Conservation (phyloP, 1,284 basidiomycete genomes). For the Puccinia sorghi region DNA sequence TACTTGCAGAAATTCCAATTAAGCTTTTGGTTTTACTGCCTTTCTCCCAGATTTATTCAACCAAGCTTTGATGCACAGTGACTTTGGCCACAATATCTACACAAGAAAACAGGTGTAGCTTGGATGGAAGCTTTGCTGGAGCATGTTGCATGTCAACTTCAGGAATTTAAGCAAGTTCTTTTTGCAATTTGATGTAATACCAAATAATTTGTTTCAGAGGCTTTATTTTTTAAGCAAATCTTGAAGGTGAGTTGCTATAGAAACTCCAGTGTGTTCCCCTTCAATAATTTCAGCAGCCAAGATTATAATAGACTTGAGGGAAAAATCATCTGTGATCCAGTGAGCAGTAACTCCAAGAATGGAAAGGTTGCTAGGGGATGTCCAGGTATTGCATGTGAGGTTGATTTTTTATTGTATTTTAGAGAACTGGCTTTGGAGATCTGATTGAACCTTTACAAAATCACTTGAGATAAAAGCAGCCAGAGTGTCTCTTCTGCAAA, state of each 20-base stretch:
- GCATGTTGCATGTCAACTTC: too few species aligned
- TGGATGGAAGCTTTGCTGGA: too few species aligned
- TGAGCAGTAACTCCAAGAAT: conserved; percentile 10
- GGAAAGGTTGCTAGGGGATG: background rate
- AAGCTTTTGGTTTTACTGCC: too few species aligned
- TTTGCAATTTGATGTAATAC: background rate
- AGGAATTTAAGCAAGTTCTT: too few species aligned
- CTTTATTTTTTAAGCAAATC: background rate
- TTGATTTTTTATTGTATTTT: background rate
- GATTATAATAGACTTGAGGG: background rate
- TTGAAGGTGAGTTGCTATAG: background rate
- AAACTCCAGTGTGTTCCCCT: background rate
- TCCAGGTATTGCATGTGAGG: conserved; percentile 4
- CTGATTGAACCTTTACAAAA: background rate
- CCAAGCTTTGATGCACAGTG: too few species aligned
- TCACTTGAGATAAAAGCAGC: background rate
- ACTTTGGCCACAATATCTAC: too few species aligned
- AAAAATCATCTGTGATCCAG: background rate
- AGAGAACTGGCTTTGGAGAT: background rate
- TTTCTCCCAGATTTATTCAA: too few species aligned
- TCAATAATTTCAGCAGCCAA: background rate
- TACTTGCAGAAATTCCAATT: too few species aligned
- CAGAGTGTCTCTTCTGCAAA: background rate
- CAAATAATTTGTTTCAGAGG: background rate
- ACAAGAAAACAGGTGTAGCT: too few species aligned